A percentile compares a stretch with the other conserved stretches of the same genome.
Conservation (phyloP, 129 eudicot species). For the Saussurea involucrata region DNA sequence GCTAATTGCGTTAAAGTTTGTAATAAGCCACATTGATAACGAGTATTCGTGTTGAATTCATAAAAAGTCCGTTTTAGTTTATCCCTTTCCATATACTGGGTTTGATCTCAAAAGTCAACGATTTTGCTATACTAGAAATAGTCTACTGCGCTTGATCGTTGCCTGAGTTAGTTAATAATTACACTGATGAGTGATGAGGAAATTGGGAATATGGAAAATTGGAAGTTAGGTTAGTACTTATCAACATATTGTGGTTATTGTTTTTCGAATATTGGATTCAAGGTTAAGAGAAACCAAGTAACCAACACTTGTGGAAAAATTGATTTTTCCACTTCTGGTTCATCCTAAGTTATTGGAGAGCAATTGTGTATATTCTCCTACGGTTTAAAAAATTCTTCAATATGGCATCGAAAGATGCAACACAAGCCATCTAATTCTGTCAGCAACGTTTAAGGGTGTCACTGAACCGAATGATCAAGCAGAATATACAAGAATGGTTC, state of each 20-base stretch:
- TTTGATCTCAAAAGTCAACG: slow-evolving; percentile 7
- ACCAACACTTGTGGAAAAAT: not conserved
- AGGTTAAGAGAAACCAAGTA: not conserved
- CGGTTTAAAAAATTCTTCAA: not conserved
- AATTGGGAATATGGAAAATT: not conserved
- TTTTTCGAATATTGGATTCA: not conserved
- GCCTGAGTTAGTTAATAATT: not conserved
- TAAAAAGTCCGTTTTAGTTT: not conserved
- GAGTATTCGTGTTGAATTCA: not conserved
- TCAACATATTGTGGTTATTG: not conserved
- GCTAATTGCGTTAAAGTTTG: not conserved
- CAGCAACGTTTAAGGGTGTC: not conserved
- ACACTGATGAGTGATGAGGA: not conserved
- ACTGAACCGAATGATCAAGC: not conserved
- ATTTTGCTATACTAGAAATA: not conserved
- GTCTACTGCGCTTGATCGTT: not conserved
- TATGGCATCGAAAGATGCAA: not conserved
- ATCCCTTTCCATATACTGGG: not conserved
- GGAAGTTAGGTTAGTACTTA: not conserved
- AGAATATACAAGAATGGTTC: too few relatives aligned
- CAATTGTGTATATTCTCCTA: not conserved
- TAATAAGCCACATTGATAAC: not conserved
- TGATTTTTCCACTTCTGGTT: not conserved
- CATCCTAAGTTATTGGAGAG: not conserved
- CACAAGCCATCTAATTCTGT: not conserved